A percentile compares a stretch with the other conserved stretches of the same genome.
Conservation (phyloP, 2,329 filamentous ascomycete species). For the Arthroderma uncinatum region DNA sequence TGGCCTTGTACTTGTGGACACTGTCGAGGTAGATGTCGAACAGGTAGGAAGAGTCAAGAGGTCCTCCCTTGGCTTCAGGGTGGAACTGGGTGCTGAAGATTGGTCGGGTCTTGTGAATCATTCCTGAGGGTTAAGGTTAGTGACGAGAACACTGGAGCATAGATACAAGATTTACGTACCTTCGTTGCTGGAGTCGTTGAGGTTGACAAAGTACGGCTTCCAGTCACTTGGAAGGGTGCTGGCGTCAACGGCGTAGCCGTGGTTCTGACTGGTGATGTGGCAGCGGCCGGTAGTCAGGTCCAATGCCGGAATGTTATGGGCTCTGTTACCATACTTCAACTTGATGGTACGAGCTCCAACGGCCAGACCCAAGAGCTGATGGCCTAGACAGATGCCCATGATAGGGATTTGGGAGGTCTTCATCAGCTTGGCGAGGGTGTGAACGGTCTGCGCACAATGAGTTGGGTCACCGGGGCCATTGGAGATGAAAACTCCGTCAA, state of each 20-base stretch:
- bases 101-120: conserved; percentile 90
- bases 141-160: neutral
- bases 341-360: conserved; percentile 84
- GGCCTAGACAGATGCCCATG: conserved; percentile 96
- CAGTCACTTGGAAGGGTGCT: conserved; percentile 72
- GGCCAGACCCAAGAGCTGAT: conserved; percentile 87
- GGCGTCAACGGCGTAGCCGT: conserved; percentile 89
- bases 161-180: conserved; percentile 35
- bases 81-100: conserved; percentile 99
- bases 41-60: conserved; percentile 87
- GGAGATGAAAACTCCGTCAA: conserved; percentile 97
- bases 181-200: conserved; percentile 96
- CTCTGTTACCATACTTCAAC: conserved; percentile 98
- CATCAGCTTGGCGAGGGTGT: conserved; percentile 84
- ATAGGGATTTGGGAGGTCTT: conserved; percentile 81
- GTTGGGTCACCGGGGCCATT: conserved; percentile 97
- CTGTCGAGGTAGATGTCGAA: conserved; percentile 95
- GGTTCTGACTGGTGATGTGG: conserved; percentile 98
- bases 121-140: conserved; percentile 36
- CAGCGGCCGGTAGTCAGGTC: conserved; percentile 92
- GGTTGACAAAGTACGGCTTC: conserved; percentile 97
- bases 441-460: conserved; percentile 87
- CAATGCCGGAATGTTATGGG: conserved; percentile 93
- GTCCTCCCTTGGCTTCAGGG: conserved; percentile 93
- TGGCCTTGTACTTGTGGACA: conserved; percentile 79